Evolutionary conservation across 2,329 filamentous ascomycete species (phyloP), one percentile per base, ranked within the genome.

Genomic region (Exophiala alcalophila): DNA sequence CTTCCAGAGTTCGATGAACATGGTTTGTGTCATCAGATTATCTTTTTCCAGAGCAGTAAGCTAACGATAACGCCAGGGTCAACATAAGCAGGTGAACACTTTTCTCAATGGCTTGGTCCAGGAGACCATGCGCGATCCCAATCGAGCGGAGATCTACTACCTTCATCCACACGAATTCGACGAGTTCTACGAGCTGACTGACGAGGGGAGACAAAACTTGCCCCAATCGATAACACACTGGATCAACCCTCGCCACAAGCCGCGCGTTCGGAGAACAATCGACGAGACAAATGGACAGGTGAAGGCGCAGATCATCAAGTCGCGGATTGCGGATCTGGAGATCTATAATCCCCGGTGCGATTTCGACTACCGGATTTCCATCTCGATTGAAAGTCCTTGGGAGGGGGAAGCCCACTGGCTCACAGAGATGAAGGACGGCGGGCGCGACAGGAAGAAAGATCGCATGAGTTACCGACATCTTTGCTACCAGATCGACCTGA

Each of bases 351-450:
- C 92, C 0, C 71, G 72, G 35, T 78, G 77, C 6, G 78, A 80
- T 3, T 86, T 96, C 59, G 92, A 98, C 65, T 95, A 89, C 66
- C 86, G 92, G 8, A 83, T 98, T 55, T 94, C 88, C 57, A 81
- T 98, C 59, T 97, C 95, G 60, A 76, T 98, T 2, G 94, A 98
- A 78, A 89, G 94, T 78, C 77, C 83, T 40, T 94, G 83, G 70
- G 76, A 88, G 3, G 87, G 89, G 16, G 72, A 79, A 2, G 58
- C 85, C 0, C 72, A 80, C 5, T 68, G 70, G 15, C 64, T 81
- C 2, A 61, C 68, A 0, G 64, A 71, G 3, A 57, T 62, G 9
- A 57, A 62, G 6, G 71, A 73, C 16, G 64, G 61, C 24, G 67
- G 64, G 30, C 66, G 57, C 10, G 82, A 87, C 57, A 80, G 90